These are phyloP conservation scores for Aspergillus kassunensis DNA, from an alignment of 495 filamentous ascomycete species.

Conservation along the genomic window DNA sequence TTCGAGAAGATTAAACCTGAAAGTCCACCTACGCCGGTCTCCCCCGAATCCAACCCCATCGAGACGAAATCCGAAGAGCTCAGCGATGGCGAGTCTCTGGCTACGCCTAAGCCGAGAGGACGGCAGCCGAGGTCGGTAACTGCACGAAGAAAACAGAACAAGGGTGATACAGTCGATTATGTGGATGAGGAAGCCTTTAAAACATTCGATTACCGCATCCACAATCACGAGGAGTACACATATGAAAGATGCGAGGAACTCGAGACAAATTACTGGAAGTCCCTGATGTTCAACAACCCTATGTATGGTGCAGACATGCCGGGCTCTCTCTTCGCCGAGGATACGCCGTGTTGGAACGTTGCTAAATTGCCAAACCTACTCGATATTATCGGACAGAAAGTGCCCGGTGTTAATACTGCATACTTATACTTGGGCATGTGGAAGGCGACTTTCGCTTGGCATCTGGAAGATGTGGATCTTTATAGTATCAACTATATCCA, in stretches of 20 bases:
- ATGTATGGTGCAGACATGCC: constrained; percentile 97
- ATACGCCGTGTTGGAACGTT: constrained; percentile 82
- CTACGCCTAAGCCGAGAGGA: constrained; percentile 44
- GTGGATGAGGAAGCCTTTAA: constrained; percentile 85
- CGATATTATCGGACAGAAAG: constrained; percentile 89
- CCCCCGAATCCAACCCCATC: constrained; percentile 45
- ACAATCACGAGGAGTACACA: constrained; percentile 78
- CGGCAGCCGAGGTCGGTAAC: constrained; percentile 57
- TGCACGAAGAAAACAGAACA: constrained; percentile 75
- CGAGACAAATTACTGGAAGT: constrained; percentile 93
- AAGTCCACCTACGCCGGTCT: constrained; percentile 52
- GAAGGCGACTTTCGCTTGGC: constrained; percentile 99
- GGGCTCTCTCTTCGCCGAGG: constrained; percentile 89
- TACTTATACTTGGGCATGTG: constrained; percentile 99
- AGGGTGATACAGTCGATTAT: constrained; percentile 61
- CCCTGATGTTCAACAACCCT: constrained; percentile 86
- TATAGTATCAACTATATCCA: constrained; percentile 99
- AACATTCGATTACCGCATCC: constrained; percentile 81
- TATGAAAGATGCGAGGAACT: constrained; percentile 88
- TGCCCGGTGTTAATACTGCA: constrained; percentile 97
- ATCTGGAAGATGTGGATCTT: constrained; percentile 95
- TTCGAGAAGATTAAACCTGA: constrained; percentile 37
- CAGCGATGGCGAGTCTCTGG: constrained; percentile 49
- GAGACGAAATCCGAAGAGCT: constrained; percentile 46
- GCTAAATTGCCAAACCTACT: constrained; percentile 90